A percentile compares a stretch with the other conserved stretches of the same genome.
These are phyloP conservation scores for Aspergillus arachidicola DNA, from an alignment of 2,329 filamentous ascomycete species.

Conservation along the genomic window DNA sequence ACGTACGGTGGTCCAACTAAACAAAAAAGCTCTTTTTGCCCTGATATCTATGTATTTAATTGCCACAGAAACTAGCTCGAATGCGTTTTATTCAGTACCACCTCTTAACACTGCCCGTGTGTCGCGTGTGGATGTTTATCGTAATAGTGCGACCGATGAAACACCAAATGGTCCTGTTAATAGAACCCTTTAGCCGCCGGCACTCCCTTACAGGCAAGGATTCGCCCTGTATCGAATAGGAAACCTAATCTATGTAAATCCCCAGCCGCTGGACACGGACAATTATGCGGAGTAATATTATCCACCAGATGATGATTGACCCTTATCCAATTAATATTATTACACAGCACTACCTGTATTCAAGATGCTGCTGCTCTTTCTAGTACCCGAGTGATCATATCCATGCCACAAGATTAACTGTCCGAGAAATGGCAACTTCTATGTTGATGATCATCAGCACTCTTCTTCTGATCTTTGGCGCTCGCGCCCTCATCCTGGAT, in stretches of 20 bases:
- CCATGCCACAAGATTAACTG: neutral
- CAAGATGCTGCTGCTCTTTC: neutral
- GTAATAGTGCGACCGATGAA: neutral
- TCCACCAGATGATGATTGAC: neutral
- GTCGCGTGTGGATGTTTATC: neutral
- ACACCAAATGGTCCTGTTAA: neutral
- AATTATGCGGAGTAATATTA: neutral
- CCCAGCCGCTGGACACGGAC: neutral
- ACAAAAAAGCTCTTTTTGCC: conserved; percentile 16
- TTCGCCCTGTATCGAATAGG: neutral
- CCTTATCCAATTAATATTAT: neutral
- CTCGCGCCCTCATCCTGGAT: neutral
- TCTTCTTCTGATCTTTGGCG: conserved; percentile 1
- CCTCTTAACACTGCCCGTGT: neutral
- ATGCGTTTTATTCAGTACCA: neutral
- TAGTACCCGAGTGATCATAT: neutral
- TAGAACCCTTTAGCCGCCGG: neutral
- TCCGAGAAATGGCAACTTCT: neutral
- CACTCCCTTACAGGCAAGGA: neutral
- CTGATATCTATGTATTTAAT: conserved; percentile 32
- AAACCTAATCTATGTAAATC: neutral
- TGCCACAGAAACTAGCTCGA: conserved; percentile 20
- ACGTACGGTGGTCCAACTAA: conserved; percentile 4
- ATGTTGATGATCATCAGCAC: no score
- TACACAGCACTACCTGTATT: neutral